Evolutionary conservation across 352 stramenopile species (phyloP), one percentile per base, ranked within the genome.

Genomic region (Hyaloperonospora brassicae): DNA sequence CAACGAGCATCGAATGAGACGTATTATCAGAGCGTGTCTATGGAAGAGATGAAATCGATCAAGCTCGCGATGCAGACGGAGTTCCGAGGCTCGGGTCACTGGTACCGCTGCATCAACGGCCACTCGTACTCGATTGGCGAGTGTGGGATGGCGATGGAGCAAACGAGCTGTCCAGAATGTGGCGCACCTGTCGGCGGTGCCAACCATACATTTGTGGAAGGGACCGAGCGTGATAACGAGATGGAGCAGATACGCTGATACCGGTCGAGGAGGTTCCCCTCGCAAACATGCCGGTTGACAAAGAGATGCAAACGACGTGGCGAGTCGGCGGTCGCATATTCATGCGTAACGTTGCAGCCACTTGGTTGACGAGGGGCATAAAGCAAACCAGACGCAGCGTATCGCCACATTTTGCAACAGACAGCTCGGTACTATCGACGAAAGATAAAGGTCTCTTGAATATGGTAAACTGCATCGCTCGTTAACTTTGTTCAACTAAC

Each of bases 51-150:
- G 41, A 50, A 23, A 54, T 45, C 35, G 1, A 65, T 80, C 23
- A 66, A 63, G 40, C 59, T 44, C 27, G 72, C 61, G 0, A 74
- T 74, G 69, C 63, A 72, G 14, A 25, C 2, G 10, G 66, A 76
- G 47, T 66, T 74, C 42, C 25, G 6, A 0, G 57, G 64, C 12
- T 62, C 62, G 5, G 73, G 70, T 0, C 66, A 73, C n/a, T 82
- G 85, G 85, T 93, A 89, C 52, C 62, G 76, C 45, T 95, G 83
- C 30, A 68, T 70, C 0, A 89, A 90, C 60, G 83, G 83, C 2
- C 85, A 95, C 57, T 83, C 81, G 36, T 93, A 93, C 51, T 79
- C 81, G 40, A 89, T 95, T 47, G 81, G 77, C 9, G 80, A 93
- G 43, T 95, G 85, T 52, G 81, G 85, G 24, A 70, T 73, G 44